Base-by-base conservation (phyloP, 2,329 filamentous ascomycete species). In the Phyllosticta capitalensis region DNA sequence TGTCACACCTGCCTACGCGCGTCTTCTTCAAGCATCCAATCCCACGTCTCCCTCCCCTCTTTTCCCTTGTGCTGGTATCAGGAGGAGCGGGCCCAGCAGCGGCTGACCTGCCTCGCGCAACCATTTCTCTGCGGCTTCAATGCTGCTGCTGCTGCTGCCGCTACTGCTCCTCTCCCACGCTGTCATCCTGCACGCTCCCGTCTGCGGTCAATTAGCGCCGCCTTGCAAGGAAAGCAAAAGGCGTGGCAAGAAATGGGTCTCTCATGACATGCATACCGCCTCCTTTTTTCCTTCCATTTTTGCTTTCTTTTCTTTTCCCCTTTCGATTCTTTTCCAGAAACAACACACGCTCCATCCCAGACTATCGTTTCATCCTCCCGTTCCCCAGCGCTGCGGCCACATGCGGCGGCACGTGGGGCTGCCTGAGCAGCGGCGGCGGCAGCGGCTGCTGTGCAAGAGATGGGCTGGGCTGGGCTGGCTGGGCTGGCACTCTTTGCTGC, bases 341-440 rank as follows among this genome's bases (percentile, higher is more conserved):
- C 48, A 51, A 20, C 48, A 20, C 12, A 3, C 48, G n/a, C 48
- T 10, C 4, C 48, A 22, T n/a, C 48, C 12, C 48, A 51, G 48
- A 51, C 48, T 51, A 51, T 38, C 30, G 7, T 38, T 38, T 38
- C 30, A 17, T 17, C 30, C 17, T 38, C 10, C 30, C 17, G 17
- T 14, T 38, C 30, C 30, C 30, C 30, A 38, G 30, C 30, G 30
- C 30, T 38, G 30, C 30, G 30, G 30, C 30, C n/a, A n/a, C 30
- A 38, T 38, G 30, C 30, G 30, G 20, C 0, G 69, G 66, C 1
- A 72, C 64, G 52, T 68, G 66, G 6, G 74, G 63, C 5, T 63
- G 64, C 67, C 67, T 74, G 3, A 74, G 63, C 26, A 74, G 62
- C 0, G 71, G 71, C 10, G 74, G 38, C 0, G 72, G 71, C n/a